Percentiles rank a stretch among this genome's conserved stretches.
phyloP scores from a whole-genome alignment of 2,329 filamentous ascomycete species.

The Diaporthe citrichinensis region DNA sequence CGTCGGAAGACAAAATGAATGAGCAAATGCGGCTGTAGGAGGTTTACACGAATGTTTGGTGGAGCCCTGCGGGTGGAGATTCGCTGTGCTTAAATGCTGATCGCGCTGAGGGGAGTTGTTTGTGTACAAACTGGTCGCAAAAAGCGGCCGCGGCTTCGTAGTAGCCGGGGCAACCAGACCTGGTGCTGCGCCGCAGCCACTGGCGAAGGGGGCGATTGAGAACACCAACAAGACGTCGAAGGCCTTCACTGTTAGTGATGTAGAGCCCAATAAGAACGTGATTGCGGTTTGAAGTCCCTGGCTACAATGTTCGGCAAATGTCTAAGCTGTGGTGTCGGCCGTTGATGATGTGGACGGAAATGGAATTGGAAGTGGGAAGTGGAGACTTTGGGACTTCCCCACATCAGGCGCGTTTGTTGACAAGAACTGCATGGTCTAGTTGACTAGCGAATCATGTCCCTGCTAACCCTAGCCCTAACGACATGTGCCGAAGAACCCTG shows the following conservation, averaged over 20 bases:
- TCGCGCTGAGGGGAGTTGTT: slow-evolving; percentile 8
- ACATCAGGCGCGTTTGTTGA: not conserved
- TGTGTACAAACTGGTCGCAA: not conserved
- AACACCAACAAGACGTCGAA: not conserved
- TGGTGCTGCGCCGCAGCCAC: slow-evolving; percentile 2
- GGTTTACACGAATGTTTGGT: too few relatives aligned
- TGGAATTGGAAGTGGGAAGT: not conserved
- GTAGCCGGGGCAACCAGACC: slow-evolving; percentile 10
- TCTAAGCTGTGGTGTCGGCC: not conserved
- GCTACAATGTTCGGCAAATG: not conserved
- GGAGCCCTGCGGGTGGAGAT: too few relatives aligned
- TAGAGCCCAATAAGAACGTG: not conserved
- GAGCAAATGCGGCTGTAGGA: too few relatives aligned
- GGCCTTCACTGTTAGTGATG: not conserved
- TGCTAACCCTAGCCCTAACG: not conserved
- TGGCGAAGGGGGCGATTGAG: too few relatives aligned
- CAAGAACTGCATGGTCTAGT: too few relatives aligned
- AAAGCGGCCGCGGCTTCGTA: slow-evolving; percentile 2
- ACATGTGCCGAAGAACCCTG: too few relatives aligned
- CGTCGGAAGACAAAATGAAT: too few relatives aligned
- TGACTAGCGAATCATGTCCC: not conserved
- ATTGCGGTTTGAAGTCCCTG: not conserved
- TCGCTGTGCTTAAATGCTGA: not conserved
- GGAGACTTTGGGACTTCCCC: not conserved
- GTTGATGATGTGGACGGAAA: not conserved